Percentiles rank a stretch among this genome's conserved stretches.
These are phyloP conservation scores for Pittosporum tobira DNA, from an alignment of 129 eudicot genomes.

Conservation along the genomic window DNA sequence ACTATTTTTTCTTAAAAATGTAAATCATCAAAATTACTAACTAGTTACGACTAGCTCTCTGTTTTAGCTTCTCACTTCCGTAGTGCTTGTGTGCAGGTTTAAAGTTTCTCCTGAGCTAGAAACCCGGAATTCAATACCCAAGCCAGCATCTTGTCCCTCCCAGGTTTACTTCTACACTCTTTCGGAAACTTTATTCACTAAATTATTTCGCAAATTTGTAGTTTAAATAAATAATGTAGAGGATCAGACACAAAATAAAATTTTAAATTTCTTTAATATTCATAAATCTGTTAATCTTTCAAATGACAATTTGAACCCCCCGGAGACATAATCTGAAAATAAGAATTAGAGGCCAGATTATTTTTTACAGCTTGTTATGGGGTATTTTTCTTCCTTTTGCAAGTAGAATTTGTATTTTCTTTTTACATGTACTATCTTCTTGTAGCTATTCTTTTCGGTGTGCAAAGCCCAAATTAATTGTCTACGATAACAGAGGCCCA, in stretches of 20 bases:
- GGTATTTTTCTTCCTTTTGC: background rate
- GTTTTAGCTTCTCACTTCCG: background rate
- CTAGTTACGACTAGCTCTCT: no score
- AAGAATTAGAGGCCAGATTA: background rate
- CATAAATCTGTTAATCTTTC: no score
- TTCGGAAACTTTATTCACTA: background rate
- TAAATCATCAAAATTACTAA: no score
- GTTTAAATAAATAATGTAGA: background rate
- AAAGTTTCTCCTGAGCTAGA: conserved; percentile 91
- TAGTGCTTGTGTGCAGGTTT: conserved; percentile 34
- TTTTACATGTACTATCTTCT: conserved; percentile 1
- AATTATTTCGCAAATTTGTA: background rate
- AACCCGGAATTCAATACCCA: conserved; percentile 57
- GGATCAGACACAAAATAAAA: background rate
- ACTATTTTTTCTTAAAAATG: background rate
- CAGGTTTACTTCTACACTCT: conserved; percentile 32
- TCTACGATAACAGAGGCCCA: conserved; percentile 24
- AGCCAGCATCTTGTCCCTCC: conserved; percentile 72
- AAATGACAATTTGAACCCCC: background rate
- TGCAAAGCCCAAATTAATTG: background rate
- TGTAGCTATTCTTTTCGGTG: background rate
- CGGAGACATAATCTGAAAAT: background rate
- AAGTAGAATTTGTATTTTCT: background rate
- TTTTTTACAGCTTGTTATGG: background rate
- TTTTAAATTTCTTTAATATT: background rate